A percentile compares a stretch with the other conserved stretches of the same genome.
phyloP scores from a whole-genome alignment of 2,329 filamentous ascomycete genomes.

The Rhinocladiella similis region DNA sequence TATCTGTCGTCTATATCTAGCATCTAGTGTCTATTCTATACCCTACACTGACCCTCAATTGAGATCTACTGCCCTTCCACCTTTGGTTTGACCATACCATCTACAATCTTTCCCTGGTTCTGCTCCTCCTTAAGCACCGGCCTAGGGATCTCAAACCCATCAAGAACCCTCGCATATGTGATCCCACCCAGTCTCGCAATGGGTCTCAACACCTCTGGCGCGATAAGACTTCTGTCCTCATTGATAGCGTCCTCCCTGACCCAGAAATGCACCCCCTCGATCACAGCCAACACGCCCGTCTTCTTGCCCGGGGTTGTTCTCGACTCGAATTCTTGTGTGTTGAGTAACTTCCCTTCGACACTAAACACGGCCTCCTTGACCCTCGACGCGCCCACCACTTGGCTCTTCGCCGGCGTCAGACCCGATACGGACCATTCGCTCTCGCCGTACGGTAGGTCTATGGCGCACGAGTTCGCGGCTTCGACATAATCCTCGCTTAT shows the following conservation, averaged over 20 bases:
- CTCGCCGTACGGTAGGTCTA: constrained; percentile 74
- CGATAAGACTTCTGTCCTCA: constrained; percentile 70
- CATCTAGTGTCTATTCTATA: no score
- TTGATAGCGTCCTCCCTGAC: constrained; percentile 85
- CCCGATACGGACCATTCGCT: constrained; percentile 81
- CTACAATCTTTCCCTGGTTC: background rate
- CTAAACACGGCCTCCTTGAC: constrained; percentile 82
- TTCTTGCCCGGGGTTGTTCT: constrained; percentile 69
- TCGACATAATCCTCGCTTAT: constrained; percentile 82
- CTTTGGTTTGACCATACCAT: background rate
- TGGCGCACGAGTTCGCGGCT: constrained; percentile 77
- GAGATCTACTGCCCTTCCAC: background rate
- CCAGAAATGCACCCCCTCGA: constrained; percentile 89
- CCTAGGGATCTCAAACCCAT: constrained; percentile 70
- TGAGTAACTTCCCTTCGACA: constrained; percentile 77
- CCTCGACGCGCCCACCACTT: constrained; percentile 67
- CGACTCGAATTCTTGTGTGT: constrained; percentile 75
- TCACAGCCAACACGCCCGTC: constrained; percentile 70
- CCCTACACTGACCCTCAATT: no score
- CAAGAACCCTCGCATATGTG: constrained; percentile 70
- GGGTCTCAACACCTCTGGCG: constrained; percentile 73
- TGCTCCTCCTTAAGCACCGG: constrained; percentile 38
- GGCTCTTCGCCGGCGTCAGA: constrained; percentile 66
- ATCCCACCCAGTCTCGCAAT: constrained; percentile 78
- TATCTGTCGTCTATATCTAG: no score